Conservation (phyloP, 805 yeast species). For the Lipomyces yamanashiensis region DNA sequence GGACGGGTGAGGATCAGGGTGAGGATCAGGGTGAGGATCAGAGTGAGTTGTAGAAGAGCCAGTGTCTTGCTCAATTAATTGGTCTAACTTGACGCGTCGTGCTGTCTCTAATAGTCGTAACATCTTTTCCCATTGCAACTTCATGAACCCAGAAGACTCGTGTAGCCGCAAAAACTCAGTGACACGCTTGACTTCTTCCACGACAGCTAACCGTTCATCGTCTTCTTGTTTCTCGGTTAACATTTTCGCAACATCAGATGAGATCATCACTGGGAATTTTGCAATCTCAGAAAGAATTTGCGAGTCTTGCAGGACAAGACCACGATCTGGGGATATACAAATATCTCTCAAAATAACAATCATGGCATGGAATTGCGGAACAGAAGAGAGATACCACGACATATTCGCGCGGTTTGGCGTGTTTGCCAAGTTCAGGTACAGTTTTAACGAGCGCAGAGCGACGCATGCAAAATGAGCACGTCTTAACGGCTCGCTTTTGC, state of each 20-base stretch:
- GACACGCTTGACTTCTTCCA: slow-evolving; percentile 8
- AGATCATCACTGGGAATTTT: not conserved
- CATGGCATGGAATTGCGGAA: slow-evolving; percentile 30
- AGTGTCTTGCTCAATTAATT: not conserved
- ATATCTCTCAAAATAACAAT: slow-evolving; percentile 25
- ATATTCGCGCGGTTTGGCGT: slow-evolving; percentile 2
- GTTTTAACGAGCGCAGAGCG: slow-evolving; percentile 21
- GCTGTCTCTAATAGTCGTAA: slow-evolving; percentile 12
- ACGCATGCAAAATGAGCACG: slow-evolving; percentile 6
- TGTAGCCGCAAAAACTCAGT: slow-evolving; percentile 16
- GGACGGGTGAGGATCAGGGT: not conserved
- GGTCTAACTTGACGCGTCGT: not conserved
- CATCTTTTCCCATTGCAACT: slow-evolving; percentile 16
- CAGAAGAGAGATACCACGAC: slow-evolving; percentile 12
- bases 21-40: not conserved
- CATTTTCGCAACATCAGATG: not conserved
- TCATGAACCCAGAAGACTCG: slow-evolving; percentile 1
- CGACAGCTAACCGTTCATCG: slow-evolving; percentile 21
- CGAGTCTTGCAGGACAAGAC: not conserved
- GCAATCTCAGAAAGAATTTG: not conserved
- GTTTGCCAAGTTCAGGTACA: slow-evolving; percentile 8
- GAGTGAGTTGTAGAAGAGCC: not conserved
- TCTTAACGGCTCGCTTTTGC: not conserved
- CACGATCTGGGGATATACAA: slow-evolving; percentile 12
- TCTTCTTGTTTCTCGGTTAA: not conserved